phyloP scores from a whole-genome alignment of 169 alveolate genomes.

The Eimeria praecox region DNA sequence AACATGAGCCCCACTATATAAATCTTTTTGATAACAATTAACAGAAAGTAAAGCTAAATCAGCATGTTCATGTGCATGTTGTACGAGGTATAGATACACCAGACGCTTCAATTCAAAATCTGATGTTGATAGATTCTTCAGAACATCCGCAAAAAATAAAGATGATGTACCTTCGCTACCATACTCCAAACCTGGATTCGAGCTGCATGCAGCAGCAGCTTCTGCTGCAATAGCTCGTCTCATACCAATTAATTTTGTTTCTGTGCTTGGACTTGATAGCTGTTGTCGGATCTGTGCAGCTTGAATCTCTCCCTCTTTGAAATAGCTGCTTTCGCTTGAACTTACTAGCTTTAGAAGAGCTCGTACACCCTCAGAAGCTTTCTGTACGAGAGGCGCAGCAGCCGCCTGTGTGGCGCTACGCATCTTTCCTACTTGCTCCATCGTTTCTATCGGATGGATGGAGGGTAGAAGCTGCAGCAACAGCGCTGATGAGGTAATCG shows the following conservation, averaged over 20 bases:
- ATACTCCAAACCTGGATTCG: background rate
- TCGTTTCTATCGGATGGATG: background rate
- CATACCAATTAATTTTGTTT: conserved; percentile 88
- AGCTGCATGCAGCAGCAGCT: conserved; percentile 86
- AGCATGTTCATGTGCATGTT: conserved; percentile 87
- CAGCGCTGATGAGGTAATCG: too few relatives aligned
- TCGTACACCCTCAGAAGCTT: conserved; percentile 84
- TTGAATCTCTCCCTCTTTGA: conserved; percentile 78
- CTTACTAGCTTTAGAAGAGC: conserved; percentile 81
- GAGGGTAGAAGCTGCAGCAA: background rate
- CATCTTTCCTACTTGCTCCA: conserved; percentile 12
- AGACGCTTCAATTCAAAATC: conserved; percentile 88
- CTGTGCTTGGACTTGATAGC: conserved; percentile 82
- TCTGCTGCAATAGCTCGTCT: conserved; percentile 87
- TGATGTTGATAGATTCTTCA: conserved; percentile 88
- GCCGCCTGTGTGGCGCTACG: conserved; percentile 43
- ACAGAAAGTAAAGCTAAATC: conserved; percentile 88
- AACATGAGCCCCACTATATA: conserved; percentile 86
- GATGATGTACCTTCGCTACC: conserved; percentile 70
- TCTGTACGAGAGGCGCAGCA: conserved; percentile 82
- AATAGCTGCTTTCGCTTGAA: conserved; percentile 81
- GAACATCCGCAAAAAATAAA: conserved; percentile 88
- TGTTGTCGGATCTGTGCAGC: conserved; percentile 71
- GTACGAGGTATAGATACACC: conserved; percentile 87
- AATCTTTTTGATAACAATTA: conserved; percentile 90